Conservation (phyloP, 2,329 filamentous ascomycete species). For the Neodidymelliopsis sp. region DNA sequence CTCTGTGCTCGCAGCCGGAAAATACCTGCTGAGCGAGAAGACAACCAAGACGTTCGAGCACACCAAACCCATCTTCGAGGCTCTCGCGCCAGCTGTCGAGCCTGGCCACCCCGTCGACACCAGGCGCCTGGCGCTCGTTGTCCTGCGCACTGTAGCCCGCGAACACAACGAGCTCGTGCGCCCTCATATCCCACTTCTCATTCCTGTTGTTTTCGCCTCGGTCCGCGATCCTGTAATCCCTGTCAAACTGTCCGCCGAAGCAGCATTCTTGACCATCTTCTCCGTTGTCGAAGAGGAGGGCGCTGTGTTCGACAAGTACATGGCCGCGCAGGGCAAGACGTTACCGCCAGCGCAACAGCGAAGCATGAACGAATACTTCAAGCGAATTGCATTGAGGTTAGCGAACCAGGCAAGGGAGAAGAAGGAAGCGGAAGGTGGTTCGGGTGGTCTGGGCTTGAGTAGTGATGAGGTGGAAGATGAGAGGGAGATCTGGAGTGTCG, state of each 20-base stretch:
- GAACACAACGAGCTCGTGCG: conserved; percentile 80
- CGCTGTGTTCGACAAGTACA: conserved; percentile 89
- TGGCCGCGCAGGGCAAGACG: conserved; percentile 70
- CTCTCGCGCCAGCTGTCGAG: conserved; percentile 75
- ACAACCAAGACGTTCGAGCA: conserved; percentile 75
- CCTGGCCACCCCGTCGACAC: conserved; percentile 83
- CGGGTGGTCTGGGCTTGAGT: conserved; percentile 82
- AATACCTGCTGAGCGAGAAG: conserved; percentile 76
- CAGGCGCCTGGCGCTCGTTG: conserved; percentile 83
- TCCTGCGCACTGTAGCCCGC: conserved; percentile 84
- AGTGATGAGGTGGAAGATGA: conserved; percentile 95
- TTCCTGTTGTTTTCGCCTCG: conserved; percentile 83
- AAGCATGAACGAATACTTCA: conserved; percentile 97
- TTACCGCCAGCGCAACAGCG: conserved; percentile 78
- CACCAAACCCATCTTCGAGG: conserved; percentile 80
- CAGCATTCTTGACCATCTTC: conserved; percentile 91
- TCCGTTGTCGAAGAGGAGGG: conserved; percentile 86
- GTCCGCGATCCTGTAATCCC: conserved; percentile 93
- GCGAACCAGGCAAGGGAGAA: conserved; percentile 89
- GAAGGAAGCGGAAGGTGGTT: conserved; percentile 88
- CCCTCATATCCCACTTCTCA: conserved; percentile 81
- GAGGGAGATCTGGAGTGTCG: conserved; percentile 94
- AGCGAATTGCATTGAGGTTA: conserved; percentile 83
- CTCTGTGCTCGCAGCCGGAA: conserved; percentile 86
- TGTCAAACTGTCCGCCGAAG: conserved; percentile 93